Base-by-base conservation (phyloP, 164 flowering plant species). In the Tetracentron sinense region DNA sequence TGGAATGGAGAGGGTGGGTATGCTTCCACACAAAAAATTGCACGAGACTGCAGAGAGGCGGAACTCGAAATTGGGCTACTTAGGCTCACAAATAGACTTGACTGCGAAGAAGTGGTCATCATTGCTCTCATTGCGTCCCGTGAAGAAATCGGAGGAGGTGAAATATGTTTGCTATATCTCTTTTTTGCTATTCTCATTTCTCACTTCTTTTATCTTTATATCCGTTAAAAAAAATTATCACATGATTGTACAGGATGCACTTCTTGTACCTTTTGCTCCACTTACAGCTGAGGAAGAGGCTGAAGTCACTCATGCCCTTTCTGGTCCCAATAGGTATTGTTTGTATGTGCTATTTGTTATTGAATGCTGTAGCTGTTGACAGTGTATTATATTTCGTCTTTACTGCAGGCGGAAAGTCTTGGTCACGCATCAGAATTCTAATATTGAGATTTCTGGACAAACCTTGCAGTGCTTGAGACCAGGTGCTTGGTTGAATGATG, bases 401-500 rank as follows among this genome's bases (percentile, higher is more conserved):
- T 56, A 23, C 28, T 51, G 56, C 4, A 95, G 98, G 82, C 75
- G 75, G 65, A 79, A 64, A 63, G 57, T 83, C 54, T 71, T 95
- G 75, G 95, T 83, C 48, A 54, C 68, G 44, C 98, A 95, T 76
- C 75, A 81, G 59, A 83, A 76, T 54, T 88, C 97, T 23, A 85
- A 79, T 61, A 90, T 92, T 74, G 83, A 79, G 68, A 95, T 95
- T 44, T 85, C 92, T 1, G 93, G 96, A 63, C 79, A 86, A 65
- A 53, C 59, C 5, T 54, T 95, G 68, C 89, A 74, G 75, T 95
- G 97, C 72, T 80, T 95, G 71, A 71, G 67, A 60, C 92, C 89
- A 6, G 75, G 84, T 19, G 83, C 80, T 58, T 95, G 99, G 99
- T 75, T 95, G 74, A 95, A 92, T 76, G 99, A 95, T 76, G 98